Conservation (phyloP, 805 yeast species). For the Candida glaebosa region DNA sequence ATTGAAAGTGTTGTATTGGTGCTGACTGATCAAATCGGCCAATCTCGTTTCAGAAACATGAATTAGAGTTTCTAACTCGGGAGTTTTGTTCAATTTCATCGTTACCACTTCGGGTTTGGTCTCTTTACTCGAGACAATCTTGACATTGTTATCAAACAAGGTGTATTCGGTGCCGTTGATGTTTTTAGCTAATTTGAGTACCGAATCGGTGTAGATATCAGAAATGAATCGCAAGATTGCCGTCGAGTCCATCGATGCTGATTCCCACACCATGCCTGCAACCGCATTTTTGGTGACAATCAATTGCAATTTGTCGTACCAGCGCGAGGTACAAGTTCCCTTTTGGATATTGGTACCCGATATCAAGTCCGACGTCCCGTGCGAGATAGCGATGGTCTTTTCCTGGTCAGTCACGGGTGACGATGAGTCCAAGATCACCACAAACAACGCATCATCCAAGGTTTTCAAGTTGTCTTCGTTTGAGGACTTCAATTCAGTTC, state of each 20-base stretch:
- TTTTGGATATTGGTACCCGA: constrained; percentile 44
- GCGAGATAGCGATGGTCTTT: constrained; percentile 47
- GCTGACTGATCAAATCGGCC: constrained; percentile 56
- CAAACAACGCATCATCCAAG: constrained; percentile 51
- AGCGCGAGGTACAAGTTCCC: constrained; percentile 57
- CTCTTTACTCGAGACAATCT: constrained; percentile 32
- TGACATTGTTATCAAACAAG: constrained; percentile 40
- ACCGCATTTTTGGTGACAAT: constrained; percentile 53
- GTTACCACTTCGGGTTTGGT: constrained; percentile 32
- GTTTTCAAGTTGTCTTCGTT: constrained; percentile 32
- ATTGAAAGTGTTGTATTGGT: constrained; percentile 45
- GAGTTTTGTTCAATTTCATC: constrained; percentile 37
- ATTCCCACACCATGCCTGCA: constrained; percentile 60
- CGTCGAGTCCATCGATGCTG: constrained; percentile 56
- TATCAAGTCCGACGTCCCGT: constrained; percentile 47
- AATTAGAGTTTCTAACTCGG: constrained; percentile 45
- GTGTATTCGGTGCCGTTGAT: constrained; percentile 57
- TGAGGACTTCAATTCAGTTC: constrained; percentile 37
- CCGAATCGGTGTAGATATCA: constrained; percentile 57
- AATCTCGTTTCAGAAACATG: constrained; percentile 57
- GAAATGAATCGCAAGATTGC: constrained; percentile 54
- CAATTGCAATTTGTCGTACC: constrained; percentile 58
- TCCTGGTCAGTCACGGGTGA: constrained; percentile 46
- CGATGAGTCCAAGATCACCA: constrained; percentile 48
- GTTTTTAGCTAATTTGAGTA: constrained; percentile 53